Conservation (phyloP, 2,329 filamentous ascomycete genomes). For the Aspergillus japonicus region DNA sequence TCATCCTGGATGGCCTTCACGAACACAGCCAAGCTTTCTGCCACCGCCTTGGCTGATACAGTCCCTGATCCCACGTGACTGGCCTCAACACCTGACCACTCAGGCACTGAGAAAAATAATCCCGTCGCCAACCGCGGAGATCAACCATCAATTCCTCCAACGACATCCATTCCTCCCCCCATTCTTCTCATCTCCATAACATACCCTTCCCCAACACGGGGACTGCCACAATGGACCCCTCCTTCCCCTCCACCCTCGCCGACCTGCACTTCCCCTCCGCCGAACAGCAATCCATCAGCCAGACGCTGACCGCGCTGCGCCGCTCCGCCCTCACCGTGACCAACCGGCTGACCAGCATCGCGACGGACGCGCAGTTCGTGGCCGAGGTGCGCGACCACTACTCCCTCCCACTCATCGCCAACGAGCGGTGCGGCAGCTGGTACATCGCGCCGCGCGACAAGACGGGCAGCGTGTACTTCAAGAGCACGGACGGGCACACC, state of each 20-base stretch:
- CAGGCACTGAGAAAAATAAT: too few species aligned
- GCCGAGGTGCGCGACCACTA: conserved; percentile 51
- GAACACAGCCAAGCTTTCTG: too few species aligned
- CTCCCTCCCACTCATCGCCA: conserved; percentile 74
- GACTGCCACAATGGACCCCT: not conserved
- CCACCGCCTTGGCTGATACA: too few species aligned
- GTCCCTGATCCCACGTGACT: too few species aligned
- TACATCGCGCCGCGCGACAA: conserved; percentile 71
- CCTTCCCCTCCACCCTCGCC: conserved; percentile 38
- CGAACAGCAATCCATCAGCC: conserved; percentile 62
- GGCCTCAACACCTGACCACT: fast-evolving
- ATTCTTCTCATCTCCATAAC: too few species aligned
- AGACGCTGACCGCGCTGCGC: conserved; percentile 69
- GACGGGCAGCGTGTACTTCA: conserved; percentile 82
- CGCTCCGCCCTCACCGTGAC: conserved; percentile 73
- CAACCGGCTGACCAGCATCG: conserved; percentile 81
- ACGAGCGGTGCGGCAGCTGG: conserved; percentile 95
- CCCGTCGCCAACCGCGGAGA: too few species aligned
- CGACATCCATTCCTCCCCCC: too few species aligned
- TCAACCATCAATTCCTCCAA: too few species aligned
- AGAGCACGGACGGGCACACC: conserved; percentile 93
- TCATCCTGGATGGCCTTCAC: too few species aligned
- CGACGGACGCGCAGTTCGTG: conserved; percentile 74
- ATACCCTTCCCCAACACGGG: too few species aligned
- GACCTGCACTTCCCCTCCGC: conserved; percentile 55